Base-by-base conservation (phyloP, 768 basidiomycete species). In the Boletus reticuloceps region DNA sequence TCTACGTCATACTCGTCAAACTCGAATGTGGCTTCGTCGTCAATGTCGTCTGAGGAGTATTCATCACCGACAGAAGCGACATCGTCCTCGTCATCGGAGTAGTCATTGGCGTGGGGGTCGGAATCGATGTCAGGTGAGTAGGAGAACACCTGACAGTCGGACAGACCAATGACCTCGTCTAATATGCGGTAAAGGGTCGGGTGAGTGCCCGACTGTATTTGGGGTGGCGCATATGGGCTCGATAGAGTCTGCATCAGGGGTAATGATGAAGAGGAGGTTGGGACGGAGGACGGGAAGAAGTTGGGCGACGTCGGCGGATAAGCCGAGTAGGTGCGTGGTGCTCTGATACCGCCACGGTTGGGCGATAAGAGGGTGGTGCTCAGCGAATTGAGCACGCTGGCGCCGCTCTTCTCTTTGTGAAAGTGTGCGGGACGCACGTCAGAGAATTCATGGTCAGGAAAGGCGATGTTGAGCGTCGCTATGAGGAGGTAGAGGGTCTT, bases 401-500 rank as follows among this genome's bases (percentile, higher is more conserved):
- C 89, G 32, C 80, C 80, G 38, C 77, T 86, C 71, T 82, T 81
- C 71, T 95, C 92, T 54, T 87, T 87, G 67, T 82, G 85, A 73
- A 99, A 99, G 64, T 96, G 89, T 11, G 87, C 86, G 1, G 94
- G 91, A 27, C 89, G 84, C 49, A 97, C 88, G 69, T 91, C 88
- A 8, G 91, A 91, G 77, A 98, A 99, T 67, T 98, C 95, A 75
- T 98, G 83, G 81, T 98, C 96, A 3, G 96, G 96, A 69, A 95
- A 99, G 7, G 96, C 95, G 65, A 93, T 84, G 77, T 99, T 99
- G 65, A 99, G 87, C 4, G 94, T 94, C 32, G 93, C 90, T 65
- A 98, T 97, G 69, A 98, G 88, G 47, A 95, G 85, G 77, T 94
- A 97, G 54, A 97, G 86, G 5, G 91, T 95, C 81, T 96, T 97